A percentile compares a stretch with the other conserved stretches of the same genome.
phyloP scores from a whole-genome alignment of 305 asterid species.

The Fraxinus ornus region DNA sequence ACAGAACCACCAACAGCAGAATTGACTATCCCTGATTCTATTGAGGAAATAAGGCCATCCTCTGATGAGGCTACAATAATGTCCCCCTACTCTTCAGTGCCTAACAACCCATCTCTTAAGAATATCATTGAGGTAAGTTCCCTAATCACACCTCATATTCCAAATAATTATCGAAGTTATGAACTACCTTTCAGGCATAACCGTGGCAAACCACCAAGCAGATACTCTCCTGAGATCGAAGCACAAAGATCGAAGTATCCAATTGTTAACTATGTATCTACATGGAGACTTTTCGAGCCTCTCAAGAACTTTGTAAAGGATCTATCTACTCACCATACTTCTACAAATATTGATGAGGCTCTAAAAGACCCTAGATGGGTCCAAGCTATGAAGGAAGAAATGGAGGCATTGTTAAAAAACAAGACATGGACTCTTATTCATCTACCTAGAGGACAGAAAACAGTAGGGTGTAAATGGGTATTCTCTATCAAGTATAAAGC shows the following conservation, averaged over 20 bases:
- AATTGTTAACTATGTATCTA: neutral
- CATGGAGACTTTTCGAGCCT: neutral
- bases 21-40: neutral
- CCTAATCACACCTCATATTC: neutral
- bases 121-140: neutral
- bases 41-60: too few species aligned
- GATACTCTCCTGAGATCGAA: neutral
- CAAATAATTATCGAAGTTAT: neutral
- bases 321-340: neutral
- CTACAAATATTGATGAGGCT: neutral
- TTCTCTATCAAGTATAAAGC: too few species aligned
- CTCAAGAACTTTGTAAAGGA: neutral
- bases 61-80: too few species aligned
- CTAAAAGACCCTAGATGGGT: neutral
- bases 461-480: too few species aligned
- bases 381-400: conserved; percentile 6
- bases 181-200: neutral
- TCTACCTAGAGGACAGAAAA: neutral
- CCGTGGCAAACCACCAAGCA: neutral
- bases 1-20: neutral
- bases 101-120: neutral
- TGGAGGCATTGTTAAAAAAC: neutral
- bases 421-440: neutral
- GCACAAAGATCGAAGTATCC: too few species aligned
- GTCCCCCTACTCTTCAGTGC: neutral